Evolutionary conservation across 1,284 basidiomycete genomes (phyloP), one percentile per base, ranked within the genome.

Genomic region (Marasmius tenuissimus): DNA sequence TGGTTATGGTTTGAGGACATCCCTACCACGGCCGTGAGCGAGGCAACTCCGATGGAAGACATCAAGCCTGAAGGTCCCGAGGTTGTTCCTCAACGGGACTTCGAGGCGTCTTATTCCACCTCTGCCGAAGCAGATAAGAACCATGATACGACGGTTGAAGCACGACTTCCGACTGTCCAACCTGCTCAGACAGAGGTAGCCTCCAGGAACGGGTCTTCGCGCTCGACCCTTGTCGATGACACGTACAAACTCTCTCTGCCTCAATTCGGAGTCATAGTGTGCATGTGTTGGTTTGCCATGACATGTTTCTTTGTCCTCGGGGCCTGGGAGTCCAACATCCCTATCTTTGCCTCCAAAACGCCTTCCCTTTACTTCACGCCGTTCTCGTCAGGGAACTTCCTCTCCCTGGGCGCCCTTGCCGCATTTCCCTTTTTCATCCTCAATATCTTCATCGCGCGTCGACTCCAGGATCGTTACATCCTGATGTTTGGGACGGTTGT

Each of bases 221-320:
- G 45, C 16, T 18, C 45, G 8, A 47, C 16, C 16, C 45, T 47
- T 11, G 22, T 14, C 2, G 39, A n/a, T 33, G 33, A 27, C 10
- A 42, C 57, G 9, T 66, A n/a, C 55, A 45, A 22, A 42, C 59
- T 74, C 58, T 18, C 68, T 62, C 52, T 67, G 45, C 37, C 69
- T 27, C 81, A 81, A 59, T 81, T 76, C 74, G 86, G 85, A 22
- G 84, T 87, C 42, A 78, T 84, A n/a, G 67, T 76, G 38, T 86
- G 83, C 67, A 89, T 89, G 86, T 88, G 85, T 69, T 89, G 87
- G 85, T 86, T 84, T 66, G 82, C 87, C 45, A 89, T 90, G 86
- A 81, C 85, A 9, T 88, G 84, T 70, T 91, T 91, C 78, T 88
- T 89, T 74, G 80, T 89, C 68, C 82, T 91, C 57, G 87, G 86